Percentiles rank a stretch among this genome's conserved stretches.
Conservation (phyloP, 2,329 filamentous ascomycete species). For the Venturia nashicola region DNA sequence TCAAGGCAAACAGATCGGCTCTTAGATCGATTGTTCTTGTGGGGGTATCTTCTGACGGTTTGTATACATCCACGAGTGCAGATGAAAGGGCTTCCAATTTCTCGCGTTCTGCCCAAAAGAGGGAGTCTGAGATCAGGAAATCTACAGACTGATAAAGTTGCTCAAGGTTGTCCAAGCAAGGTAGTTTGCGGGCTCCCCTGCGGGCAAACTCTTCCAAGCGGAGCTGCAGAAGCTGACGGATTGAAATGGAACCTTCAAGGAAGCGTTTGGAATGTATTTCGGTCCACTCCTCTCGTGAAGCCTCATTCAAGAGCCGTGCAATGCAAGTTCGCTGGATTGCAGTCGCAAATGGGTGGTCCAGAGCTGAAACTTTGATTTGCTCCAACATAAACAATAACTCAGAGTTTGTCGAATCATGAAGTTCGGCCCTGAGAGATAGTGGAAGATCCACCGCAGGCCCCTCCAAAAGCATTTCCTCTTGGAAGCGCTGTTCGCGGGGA, state of each 20-base stretch:
- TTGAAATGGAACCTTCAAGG: constrained; percentile 3
- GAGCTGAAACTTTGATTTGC: neutral
- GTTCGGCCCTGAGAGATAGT: neutral
- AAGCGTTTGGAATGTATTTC: neutral
- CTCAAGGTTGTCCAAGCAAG: neutral
- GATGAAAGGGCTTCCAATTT: neutral
- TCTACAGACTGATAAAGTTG: neutral
- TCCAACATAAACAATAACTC: constrained; percentile 1
- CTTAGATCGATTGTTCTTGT: neutral
- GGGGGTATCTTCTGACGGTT: neutral
- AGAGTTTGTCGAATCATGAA: neutral
- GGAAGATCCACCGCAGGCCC: neutral
- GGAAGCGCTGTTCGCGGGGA: neutral
- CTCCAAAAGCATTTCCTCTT: constrained; percentile 1
- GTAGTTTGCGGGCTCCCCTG: neutral
- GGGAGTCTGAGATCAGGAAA: neutral
- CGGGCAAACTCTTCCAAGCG: neutral
- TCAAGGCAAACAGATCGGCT: constrained; percentile 6
- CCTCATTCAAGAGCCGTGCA: neutral
- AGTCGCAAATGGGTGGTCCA: neutral
- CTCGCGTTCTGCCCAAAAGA: constrained; percentile 1
- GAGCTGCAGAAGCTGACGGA: neutral
- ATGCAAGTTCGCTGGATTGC: neutral
- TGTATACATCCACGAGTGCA: neutral
- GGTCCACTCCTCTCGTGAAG: constrained; percentile 1